Evolutionary conservation across 129 eudicot genomes (phyloP).

Genomic region (Chrysanthemum lavandulifolium): DNA sequence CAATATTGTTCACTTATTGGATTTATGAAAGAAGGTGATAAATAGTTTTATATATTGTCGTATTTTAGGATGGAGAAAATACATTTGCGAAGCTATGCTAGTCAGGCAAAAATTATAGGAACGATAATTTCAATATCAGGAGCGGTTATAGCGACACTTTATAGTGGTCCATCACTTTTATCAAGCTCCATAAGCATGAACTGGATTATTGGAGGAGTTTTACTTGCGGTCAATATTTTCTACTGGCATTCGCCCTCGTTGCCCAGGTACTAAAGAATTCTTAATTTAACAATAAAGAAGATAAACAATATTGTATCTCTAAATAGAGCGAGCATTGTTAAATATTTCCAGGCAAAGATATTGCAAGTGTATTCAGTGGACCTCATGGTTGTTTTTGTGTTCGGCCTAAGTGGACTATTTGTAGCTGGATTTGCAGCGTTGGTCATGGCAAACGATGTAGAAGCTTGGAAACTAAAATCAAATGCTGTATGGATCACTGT

Average conservation of each 20-base stretch:
- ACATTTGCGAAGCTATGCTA: slow-evolving; percentile 24
- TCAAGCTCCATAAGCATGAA: slow-evolving; percentile 7
- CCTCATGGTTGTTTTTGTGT: slow-evolving; percentile 31
- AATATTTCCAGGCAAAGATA: slow-evolving; percentile 29
- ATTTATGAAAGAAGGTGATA: background rate
- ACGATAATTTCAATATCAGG: slow-evolving; percentile 40
- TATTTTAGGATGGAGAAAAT: slow-evolving; percentile 35
- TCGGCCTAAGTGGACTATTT: slow-evolving; percentile 19
- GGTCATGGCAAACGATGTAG: slow-evolving; percentile 21
- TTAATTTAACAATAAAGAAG: background rate
- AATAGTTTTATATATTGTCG: background rate
- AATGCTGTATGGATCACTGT: slow-evolving; percentile 17
- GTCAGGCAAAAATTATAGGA: slow-evolving; percentile 39
- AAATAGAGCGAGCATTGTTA: background rate
- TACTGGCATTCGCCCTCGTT: slow-evolving; percentile 29
- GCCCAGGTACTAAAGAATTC: slow-evolving; percentile 30
- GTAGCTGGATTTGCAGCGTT: slow-evolving; percentile 29
- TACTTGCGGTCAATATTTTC: slow-evolving; percentile 26
- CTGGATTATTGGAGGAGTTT: slow-evolving; percentile 37
- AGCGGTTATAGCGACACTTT: slow-evolving; percentile 32
- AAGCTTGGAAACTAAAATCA: slow-evolving; percentile 31
- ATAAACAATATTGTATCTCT: background rate
- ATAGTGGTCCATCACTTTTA: slow-evolving; percentile 34
- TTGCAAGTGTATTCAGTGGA: slow-evolving; percentile 33
- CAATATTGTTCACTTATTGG: background rate